These are phyloP conservation scores for Hypoxylon sp. DNA, from an alignment of 2,329 filamentous ascomycete species.

Conservation along the genomic window DNA sequence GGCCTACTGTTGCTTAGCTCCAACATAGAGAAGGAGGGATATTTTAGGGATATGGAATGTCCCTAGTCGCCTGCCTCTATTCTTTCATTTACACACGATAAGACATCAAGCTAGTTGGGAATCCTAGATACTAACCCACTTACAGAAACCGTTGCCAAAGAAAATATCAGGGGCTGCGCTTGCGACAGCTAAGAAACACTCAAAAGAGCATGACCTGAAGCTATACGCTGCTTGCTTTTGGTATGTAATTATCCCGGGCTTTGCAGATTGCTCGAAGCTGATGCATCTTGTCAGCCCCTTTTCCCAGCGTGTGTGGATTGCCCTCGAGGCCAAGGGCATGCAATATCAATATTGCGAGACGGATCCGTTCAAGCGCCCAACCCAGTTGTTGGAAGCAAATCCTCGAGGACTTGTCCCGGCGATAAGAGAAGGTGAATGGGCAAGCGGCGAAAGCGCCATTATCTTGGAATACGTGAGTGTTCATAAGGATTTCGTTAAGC, in stretches of 20 bases:
- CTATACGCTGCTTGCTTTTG: slow-evolving; percentile 89
- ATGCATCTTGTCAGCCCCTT: slow-evolving; percentile 73
- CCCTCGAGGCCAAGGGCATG: slow-evolving; percentile 83
- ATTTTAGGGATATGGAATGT: slow-evolving; percentile 5
- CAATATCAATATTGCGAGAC: slow-evolving; percentile 90
- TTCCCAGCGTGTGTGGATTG: slow-evolving; percentile 91
- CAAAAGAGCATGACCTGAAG: slow-evolving; percentile 79
- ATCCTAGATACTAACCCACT: slow-evolving; percentile 24
- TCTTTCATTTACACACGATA: neutral
- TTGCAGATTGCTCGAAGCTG: slow-evolving; percentile 22
- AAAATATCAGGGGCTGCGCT: slow-evolving; percentile 80
- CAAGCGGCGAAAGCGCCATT: slow-evolving; percentile 84
- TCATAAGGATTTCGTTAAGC: slow-evolving; percentile 16
- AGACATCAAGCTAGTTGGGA: slow-evolving; percentile 1
- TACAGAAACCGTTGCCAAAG: slow-evolving; percentile 80
- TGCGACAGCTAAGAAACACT: slow-evolving; percentile 77
- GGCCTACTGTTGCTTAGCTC: slow-evolving; percentile 18
- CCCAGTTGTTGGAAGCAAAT: slow-evolving; percentile 78
- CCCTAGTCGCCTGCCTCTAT: slow-evolving; percentile 3
- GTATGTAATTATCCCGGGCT: slow-evolving; percentile 60
- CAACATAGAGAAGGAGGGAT: slow-evolving; percentile 16
- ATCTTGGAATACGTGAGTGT: slow-evolving; percentile 85
- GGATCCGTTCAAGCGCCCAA: slow-evolving; percentile 81
- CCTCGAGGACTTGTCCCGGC: slow-evolving; percentile 83
- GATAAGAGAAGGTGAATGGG: slow-evolving; percentile 84